Percentiles rank a stretch among this genome's conserved stretches.
Evolutionary conservation across 1,284 basidiomycete genomes (phyloP).

Genomic region (Vanrija pseudolonga): DNA sequence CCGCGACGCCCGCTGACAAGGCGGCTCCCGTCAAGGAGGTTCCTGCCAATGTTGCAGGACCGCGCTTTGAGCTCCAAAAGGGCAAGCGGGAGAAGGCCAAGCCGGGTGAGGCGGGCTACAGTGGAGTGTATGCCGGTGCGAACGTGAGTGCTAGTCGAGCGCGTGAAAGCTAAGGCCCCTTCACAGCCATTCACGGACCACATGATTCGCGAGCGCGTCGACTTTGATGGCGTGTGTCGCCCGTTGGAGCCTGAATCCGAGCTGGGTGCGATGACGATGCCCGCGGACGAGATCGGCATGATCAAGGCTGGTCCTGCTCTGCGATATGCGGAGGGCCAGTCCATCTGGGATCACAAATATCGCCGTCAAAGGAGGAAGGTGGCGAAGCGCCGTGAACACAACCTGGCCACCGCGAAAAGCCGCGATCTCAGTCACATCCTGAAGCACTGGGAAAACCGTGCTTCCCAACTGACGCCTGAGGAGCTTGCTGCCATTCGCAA

Average conservation of each 20-base stretch:
- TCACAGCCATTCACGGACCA: slow-evolving; percentile 48
- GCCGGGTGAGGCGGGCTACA: slow-evolving; percentile 62
- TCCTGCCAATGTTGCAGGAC: slow-evolving; percentile 53
- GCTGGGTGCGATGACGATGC: slow-evolving; percentile 63
- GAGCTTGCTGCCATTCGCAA: no score
- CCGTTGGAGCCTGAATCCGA: slow-evolving; percentile 69
- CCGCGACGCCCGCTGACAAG: no score
- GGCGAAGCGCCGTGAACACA: slow-evolving; percentile 38
- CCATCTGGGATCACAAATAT: slow-evolving; percentile 47
- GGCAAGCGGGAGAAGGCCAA: slow-evolving; percentile 14
- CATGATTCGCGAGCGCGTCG: slow-evolving; percentile 85
- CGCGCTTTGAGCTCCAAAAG: slow-evolving; percentile 50
- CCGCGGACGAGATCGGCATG: slow-evolving; percentile 56
- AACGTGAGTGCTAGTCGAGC: slow-evolving; percentile 52
- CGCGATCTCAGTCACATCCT: slow-evolving; percentile 22
- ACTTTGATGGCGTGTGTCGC: slow-evolving; percentile 69
- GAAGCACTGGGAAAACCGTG: not conserved
- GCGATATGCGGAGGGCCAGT: slow-evolving; percentile 48
- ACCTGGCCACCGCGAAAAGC: slow-evolving; percentile 34
- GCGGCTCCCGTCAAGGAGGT: no score
- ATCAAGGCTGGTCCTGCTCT: slow-evolving; percentile 53
- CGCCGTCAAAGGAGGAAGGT: slow-evolving; percentile 31
- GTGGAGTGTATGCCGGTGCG: slow-evolving; percentile 57
- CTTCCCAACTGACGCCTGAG: no score
- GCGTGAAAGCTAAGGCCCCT: slow-evolving; percentile 3